phyloP scores from a whole-genome alignment of 2,329 filamentous ascomycete species.

The Cladosporium sphaerospermum region DNA sequence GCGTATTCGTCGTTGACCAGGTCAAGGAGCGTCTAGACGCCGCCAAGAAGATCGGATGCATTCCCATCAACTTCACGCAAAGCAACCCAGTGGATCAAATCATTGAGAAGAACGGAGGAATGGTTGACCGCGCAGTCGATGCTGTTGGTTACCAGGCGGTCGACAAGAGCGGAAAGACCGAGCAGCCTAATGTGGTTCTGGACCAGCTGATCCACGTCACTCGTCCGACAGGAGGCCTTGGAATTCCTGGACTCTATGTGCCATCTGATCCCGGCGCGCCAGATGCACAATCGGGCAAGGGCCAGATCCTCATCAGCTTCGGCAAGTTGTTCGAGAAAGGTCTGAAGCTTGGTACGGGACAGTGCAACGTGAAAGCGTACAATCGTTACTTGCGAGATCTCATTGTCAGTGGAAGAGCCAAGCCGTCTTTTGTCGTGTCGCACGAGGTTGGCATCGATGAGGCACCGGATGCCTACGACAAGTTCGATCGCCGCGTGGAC shows the following conservation, averaged over 20 bases:
- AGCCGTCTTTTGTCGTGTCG: slow-evolving; percentile 61
- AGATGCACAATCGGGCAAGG: slow-evolving; percentile 55
- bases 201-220: slow-evolving; percentile 57
- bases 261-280: slow-evolving; percentile 57
- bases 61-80: slow-evolving; percentile 55
- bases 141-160: slow-evolving; percentile 62
- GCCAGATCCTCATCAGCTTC: slow-evolving; percentile 58
- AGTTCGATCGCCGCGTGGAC: slow-evolving; percentile 60
- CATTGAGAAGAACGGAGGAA: slow-evolving; percentile 51
- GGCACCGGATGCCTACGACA: slow-evolving; percentile 53
- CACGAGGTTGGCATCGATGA: slow-evolving; percentile 60
- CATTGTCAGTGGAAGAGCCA: slow-evolving; percentile 58
- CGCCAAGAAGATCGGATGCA: slow-evolving; percentile 57
- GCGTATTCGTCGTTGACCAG: slow-evolving; percentile 58
- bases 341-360: slow-evolving; percentile 54
- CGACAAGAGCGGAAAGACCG: slow-evolving; percentile 48
- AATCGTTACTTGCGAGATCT: slow-evolving; percentile 61
- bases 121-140: slow-evolving; percentile 60
- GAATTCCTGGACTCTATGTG: slow-evolving; percentile 44
- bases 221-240: slow-evolving; percentile 54
- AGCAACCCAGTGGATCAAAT: slow-evolving; percentile 56
- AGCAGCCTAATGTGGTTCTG: slow-evolving; percentile 57
- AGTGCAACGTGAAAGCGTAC: slow-evolving; percentile 64
- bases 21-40: slow-evolving; percentile 53
- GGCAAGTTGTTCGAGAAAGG: slow-evolving; percentile 66